Evolutionary conservation across 106 monocot genomes (phyloP).

Genomic region (Ottelia alismoides): DNA sequence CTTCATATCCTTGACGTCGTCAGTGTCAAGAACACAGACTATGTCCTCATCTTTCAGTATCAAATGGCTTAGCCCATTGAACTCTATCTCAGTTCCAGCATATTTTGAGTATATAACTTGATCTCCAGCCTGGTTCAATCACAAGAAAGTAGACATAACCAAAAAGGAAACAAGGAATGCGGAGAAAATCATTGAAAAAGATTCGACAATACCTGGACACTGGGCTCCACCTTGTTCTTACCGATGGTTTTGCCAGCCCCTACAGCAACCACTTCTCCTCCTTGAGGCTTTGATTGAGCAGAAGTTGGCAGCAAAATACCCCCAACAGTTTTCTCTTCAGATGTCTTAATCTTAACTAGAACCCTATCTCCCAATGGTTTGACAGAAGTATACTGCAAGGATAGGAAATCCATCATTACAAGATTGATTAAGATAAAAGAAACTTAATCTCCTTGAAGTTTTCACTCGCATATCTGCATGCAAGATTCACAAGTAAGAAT

Average conservation of each 20-base stretch:
- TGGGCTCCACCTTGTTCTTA: constrained; percentile 40
- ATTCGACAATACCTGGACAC: constrained; percentile 68
- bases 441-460: too few species aligned
- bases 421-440: background rate
- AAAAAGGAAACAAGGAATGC: too few species aligned
- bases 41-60: constrained; percentile 58
- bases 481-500: background rate
- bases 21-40: constrained; percentile 48
- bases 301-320: constrained; percentile 60
- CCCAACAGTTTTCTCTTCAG: constrained; percentile 48
- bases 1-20: constrained; percentile 55
- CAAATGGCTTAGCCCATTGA: constrained; percentile 49
- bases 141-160: background rate
- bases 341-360: constrained; percentile 52
- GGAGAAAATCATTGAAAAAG: too few species aligned
- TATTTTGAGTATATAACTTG: constrained; percentile 60
- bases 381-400: constrained; percentile 47
- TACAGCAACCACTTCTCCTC: constrained; percentile 70
- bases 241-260: constrained; percentile 61
- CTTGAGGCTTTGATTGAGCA: constrained; percentile 59
- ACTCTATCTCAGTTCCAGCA: constrained; percentile 51
- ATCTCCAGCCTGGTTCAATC: constrained; percentile 24
- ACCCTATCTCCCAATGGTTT: constrained; percentile 76
- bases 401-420: background rate
- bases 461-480: too few species aligned